These are phyloP conservation scores for Rubia yunnanensis DNA, from an alignment of 257 asterid species.

Conservation along the genomic window DNA sequence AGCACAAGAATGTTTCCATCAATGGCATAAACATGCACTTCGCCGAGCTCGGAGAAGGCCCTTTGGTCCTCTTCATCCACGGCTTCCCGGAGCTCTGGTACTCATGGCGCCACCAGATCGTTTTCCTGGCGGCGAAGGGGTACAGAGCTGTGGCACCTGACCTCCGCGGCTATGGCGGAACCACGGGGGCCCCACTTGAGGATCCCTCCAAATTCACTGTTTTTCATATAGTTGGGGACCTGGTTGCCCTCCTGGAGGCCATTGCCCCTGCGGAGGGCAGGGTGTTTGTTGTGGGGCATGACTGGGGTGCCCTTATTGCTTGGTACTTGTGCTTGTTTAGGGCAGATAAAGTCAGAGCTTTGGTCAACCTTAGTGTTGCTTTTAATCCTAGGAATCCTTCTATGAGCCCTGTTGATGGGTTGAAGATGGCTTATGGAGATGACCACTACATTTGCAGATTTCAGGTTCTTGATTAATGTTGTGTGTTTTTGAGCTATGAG, in stretches of 20 bases:
- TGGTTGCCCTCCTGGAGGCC: background rate
- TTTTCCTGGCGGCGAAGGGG: background rate
- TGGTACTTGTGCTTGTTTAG: slow-evolving; percentile 34
- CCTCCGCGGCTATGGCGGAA: background rate
- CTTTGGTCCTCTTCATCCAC: background rate
- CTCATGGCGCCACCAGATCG: background rate
- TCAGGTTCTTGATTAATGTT: slow-evolving; percentile 37
- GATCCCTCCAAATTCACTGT: background rate
- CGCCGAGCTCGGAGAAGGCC: background rate
- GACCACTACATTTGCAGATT: slow-evolving; percentile 62
- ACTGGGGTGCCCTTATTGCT: background rate
- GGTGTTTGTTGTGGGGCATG: background rate
- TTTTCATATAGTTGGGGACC: background rate
- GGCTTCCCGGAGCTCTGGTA: background rate
- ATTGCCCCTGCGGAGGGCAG: background rate
- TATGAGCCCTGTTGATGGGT: slow-evolving; percentile 35
- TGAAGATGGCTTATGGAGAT: slow-evolving; percentile 50
- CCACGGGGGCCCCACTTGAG: background rate
- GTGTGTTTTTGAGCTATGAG: background rate
- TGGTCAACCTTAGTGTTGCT: slow-evolving; percentile 63
- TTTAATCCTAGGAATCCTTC: slow-evolving; percentile 42
- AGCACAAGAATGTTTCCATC: background rate
- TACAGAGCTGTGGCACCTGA: background rate
- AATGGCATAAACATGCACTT: background rate
- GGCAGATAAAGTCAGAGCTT: slow-evolving; percentile 62